These are phyloP conservation scores for Cystofilobasidium bisporidii DNA, from an alignment of 768 basidiomycete species.

Conservation along the genomic window DNA sequence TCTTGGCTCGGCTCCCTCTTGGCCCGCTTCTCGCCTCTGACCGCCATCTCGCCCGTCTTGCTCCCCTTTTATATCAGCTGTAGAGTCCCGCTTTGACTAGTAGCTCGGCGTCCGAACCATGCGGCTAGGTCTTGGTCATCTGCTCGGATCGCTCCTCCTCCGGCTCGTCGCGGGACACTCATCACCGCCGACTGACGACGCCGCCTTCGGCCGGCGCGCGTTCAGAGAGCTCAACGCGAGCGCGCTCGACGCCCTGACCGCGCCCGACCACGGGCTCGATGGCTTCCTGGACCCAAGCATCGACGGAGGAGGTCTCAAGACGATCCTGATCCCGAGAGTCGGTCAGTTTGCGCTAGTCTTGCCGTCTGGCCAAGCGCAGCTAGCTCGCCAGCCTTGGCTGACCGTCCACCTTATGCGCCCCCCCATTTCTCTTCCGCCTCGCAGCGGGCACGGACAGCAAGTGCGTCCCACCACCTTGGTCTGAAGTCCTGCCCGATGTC, in stretches of 20 bases:
- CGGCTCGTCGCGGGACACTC: not conserved
- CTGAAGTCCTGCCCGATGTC: not conserved
- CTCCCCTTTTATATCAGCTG: too few relatives aligned
- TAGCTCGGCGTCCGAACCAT: too few relatives aligned
- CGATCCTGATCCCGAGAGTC: slow-evolving; percentile 73
- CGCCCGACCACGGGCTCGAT: slow-evolving; percentile 5
- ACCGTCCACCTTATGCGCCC: too few relatives aligned
- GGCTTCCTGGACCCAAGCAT: slow-evolving; percentile 27
- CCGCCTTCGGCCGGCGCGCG: not conserved
- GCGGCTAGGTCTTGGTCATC: too few relatives aligned
- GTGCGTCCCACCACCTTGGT: slow-evolving; percentile 29
- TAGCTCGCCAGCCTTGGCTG: slow-evolving; percentile 1
- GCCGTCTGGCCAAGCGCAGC: slow-evolving; percentile 13
- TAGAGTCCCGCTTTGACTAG: too few relatives aligned
- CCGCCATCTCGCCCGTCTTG: too few relatives aligned
- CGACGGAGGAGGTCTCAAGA: slow-evolving; percentile 53
- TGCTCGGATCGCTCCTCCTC: not conserved
- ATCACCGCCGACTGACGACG: not conserved
- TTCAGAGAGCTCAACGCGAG: not conserved
- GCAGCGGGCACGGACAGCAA: slow-evolving; percentile 40
- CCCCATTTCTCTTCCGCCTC: not conserved
- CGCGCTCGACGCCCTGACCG: slow-evolving; percentile 8
- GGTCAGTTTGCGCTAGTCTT: slow-evolving; percentile 42
- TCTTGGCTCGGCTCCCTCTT: too few relatives aligned
- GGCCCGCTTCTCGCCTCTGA: too few relatives aligned